Percentiles rank a stretch among this genome's conserved stretches.
Conservation (phyloP, 768 basidiomycete genomes). For the Lentinula guzmanii region DNA sequence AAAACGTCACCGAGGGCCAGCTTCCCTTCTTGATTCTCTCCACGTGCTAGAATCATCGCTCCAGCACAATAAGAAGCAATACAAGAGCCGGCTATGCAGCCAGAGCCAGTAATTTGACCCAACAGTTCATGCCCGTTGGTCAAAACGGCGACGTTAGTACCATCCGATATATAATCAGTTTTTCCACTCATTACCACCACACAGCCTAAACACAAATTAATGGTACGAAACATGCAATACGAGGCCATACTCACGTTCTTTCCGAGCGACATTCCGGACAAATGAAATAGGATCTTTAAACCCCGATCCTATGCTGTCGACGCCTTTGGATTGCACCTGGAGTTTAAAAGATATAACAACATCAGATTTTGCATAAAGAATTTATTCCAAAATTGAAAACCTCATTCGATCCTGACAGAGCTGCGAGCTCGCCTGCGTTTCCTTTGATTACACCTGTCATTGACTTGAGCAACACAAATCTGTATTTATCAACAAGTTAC, state of each 20-base stretch:
- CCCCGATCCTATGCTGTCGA: constrained; percentile 76
- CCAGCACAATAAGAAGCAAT: constrained; percentile 80
- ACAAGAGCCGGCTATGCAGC: constrained; percentile 75
- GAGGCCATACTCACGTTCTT: constrained; percentile 55
- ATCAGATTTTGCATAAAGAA: background rate
- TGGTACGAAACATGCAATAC: background rate
- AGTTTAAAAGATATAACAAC: background rate
- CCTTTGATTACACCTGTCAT: constrained; percentile 72
- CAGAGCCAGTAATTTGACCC: constrained; percentile 82
- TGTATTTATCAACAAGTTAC: background rate
- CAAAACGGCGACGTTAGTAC: constrained; percentile 57
- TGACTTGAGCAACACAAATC: background rate
- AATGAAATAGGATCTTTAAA: constrained; percentile 72
- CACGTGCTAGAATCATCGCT: constrained; percentile 42
- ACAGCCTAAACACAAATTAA: constrained; percentile 44
- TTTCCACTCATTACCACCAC: constrained; percentile 78
- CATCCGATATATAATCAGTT: constrained; percentile 83
- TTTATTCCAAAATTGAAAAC: constrained; percentile 26
- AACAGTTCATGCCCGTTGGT: constrained; percentile 72
- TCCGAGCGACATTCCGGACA: constrained; percentile 61
- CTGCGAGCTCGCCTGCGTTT: constrained; percentile 85
- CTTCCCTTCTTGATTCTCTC: constrained; percentile 23
- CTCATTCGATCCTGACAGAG: constrained; percentile 70
- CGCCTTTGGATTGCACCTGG: constrained; percentile 72
- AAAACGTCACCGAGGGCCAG: constrained; percentile 78